Evolutionary conservation across 169 alveolate genomes (phyloP).

Genomic region (Neospora caninum): DNA sequence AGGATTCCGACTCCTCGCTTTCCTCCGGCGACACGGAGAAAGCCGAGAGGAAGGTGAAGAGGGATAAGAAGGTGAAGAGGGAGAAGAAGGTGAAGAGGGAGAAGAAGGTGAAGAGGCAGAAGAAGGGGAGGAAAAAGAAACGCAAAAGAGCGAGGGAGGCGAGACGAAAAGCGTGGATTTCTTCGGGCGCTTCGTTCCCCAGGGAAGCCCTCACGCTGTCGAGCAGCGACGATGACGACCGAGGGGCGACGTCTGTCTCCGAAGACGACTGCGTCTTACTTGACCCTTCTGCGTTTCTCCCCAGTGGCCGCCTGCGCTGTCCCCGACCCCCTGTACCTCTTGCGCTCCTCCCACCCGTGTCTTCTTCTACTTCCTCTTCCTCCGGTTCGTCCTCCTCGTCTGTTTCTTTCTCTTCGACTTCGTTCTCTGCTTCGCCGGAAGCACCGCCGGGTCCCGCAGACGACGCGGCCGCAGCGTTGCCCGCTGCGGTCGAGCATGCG

Average conservation of each 20-base stretch:
- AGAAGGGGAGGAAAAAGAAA: neutral
- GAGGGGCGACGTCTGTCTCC: neutral
- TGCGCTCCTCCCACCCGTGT: neutral
- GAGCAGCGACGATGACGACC: neutral
- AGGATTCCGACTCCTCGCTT: no score
- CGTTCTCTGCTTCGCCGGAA: neutral
- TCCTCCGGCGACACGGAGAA: neutral
- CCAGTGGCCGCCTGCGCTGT: no score
- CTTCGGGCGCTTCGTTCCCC: neutral
- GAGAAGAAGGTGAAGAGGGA: neutral
- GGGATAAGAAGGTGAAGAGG: neutral
- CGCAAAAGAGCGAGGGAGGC: neutral
- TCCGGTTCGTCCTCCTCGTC: neutral
- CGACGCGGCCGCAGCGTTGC: neutral
- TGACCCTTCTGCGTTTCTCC: neutral
- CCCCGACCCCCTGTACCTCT: no score
- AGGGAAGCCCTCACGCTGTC: neutral
- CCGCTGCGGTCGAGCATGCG: neutral
- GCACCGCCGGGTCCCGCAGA: neutral
- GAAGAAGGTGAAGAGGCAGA: neutral
- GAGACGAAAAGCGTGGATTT: neutral
- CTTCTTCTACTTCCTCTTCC: neutral
- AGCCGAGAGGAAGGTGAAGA: neutral
- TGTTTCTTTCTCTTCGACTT: neutral
- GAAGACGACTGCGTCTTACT: neutral